Evolutionary conservation across 228 moss, liverwort and hornwort species (phyloP).

Genomic region (Sphagnum fallax): DNA sequence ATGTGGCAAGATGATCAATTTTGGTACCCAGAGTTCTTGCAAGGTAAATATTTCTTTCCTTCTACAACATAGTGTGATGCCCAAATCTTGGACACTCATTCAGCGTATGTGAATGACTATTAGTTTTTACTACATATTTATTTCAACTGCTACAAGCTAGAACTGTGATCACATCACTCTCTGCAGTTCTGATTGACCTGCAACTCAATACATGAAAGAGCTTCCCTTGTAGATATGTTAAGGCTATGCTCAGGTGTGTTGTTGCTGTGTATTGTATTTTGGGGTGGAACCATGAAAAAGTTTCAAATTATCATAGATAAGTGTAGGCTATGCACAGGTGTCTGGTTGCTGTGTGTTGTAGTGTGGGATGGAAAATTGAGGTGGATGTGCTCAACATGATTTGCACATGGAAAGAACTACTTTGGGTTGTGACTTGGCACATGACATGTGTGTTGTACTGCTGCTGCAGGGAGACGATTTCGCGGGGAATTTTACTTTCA

Average conservation of each 20-base stretch:
- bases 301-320: not conserved
- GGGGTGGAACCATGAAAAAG: not conserved
- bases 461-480: conserved; percentile 10
- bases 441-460: not conserved
- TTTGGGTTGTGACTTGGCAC: not conserved
- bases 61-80: not conserved
- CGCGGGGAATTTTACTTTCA: conserved; percentile 61
- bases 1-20: conserved; percentile 87
- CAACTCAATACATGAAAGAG: too few relatives aligned
- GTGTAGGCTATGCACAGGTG: too few relatives aligned
- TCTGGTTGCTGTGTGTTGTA: too few relatives aligned
- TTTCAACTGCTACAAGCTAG: too few relatives aligned
- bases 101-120: not conserved
- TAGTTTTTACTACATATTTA: too few relatives aligned
- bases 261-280: too few relatives aligned
- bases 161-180: too few relatives aligned
- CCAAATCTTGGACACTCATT: not conserved
- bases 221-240: too few relatives aligned
- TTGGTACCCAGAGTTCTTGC: conserved; percentile 77
- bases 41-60: conserved; percentile 12
- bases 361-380: too few relatives aligned
- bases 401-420: not conserved
- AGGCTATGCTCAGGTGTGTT: too few relatives aligned
- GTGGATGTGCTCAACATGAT: not conserved
- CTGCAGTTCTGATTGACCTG: too few relatives aligned